phyloP scores from a whole-genome alignment of 805 yeast species.

The Sugiyamaella qingdaonensis region DNA sequence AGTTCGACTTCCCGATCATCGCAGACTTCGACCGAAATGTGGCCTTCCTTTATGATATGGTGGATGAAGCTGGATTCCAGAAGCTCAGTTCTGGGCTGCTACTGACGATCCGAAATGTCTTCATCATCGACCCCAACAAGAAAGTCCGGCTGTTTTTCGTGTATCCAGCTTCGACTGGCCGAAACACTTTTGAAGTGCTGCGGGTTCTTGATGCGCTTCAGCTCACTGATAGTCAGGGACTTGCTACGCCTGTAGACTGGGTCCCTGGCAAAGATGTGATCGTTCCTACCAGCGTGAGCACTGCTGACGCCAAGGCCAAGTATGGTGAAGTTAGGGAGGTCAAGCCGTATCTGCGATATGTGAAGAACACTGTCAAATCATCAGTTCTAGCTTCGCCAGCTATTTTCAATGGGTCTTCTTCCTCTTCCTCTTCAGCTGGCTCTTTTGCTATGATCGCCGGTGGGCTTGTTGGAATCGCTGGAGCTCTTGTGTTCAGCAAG shows the following conservation, averaged over 20 bases:
- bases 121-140: conserved; percentile 85
- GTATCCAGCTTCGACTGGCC: conserved; percentile 92
- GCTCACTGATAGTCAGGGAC: conserved; percentile 65
- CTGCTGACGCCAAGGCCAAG: conserved; percentile 73
- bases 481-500: conserved; percentile 6
- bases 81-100: conserved; percentile 68
- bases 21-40: conserved; percentile 85
- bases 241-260: conserved; percentile 94
- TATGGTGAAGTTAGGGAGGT: conserved; percentile 82
- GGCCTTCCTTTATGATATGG: conserved; percentile 81
- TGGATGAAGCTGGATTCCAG: conserved; percentile 78
- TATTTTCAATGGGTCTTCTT: neutral
- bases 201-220: conserved; percentile 88
- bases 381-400: neutral
- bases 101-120: conserved; percentile 88
- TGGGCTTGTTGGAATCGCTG: conserved; percentile 5
- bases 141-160: conserved; percentile 81
- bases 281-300: conserved; percentile 80
- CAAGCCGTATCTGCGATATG: conserved; percentile 85
- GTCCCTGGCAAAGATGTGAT: conserved; percentile 84
- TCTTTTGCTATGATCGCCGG: conserved; percentile 6
- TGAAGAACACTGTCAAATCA: conserved; percentile 32
- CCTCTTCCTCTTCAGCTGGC: conserved; percentile 1
- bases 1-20: conserved; percentile 82
- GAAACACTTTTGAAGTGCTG: conserved; percentile 88